Base-by-base conservation (phyloP, 495 filamentous ascomycete genomes). In the Podospora conica region DNA sequence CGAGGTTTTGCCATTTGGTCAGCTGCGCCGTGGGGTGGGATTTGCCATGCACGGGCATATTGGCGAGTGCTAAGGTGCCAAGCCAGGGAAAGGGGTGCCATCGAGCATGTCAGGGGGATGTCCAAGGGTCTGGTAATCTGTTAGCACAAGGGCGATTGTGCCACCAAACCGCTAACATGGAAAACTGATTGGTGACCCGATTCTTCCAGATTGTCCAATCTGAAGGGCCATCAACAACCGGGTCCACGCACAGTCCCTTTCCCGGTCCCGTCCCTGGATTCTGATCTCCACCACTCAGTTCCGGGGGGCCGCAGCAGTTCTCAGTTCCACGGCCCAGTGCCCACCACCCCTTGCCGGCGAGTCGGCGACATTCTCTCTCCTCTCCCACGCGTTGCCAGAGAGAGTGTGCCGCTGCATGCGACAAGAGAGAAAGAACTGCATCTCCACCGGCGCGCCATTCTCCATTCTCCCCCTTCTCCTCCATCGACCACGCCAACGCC, bases 401-500 rank as follows among this genome's bases (percentile, higher is more conserved):
- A 15, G 28, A 10, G 15, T 29, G 25, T 59, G 58, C 58, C 27
- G 59, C 28, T 61, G 28, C 59, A 61, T 53, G 59, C 59, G 40
- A 48, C 40, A n/a, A n/a, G 18, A 40, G 12, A 12, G 15, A 12
- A 10, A 48, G 40, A 15, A 48, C 27, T 31, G 55, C 18, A 22
- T 48, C 63, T 64, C 62, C 62, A 48, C 63, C 28, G 11, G 25
- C 60, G 64, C 65, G 62, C 64, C 67, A 48, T 66, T 40, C 53
- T 53, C 60, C 22, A n/a, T n/a, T 27, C 55, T 67, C 62, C 61
- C 60, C 61, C 53, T 21, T 53, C 21, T 57, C 53, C 60, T 66
- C 59, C 29, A 25, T 53, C 61, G 40, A n/a, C 22, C 31, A 69
- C 64, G 53, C 57, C 67, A 57, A 56, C 48, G 66, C 60, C 63